phyloP scores from a whole-genome alignment of 1,139 yeast genomes.

The Pichiaceae sp. region DNA sequence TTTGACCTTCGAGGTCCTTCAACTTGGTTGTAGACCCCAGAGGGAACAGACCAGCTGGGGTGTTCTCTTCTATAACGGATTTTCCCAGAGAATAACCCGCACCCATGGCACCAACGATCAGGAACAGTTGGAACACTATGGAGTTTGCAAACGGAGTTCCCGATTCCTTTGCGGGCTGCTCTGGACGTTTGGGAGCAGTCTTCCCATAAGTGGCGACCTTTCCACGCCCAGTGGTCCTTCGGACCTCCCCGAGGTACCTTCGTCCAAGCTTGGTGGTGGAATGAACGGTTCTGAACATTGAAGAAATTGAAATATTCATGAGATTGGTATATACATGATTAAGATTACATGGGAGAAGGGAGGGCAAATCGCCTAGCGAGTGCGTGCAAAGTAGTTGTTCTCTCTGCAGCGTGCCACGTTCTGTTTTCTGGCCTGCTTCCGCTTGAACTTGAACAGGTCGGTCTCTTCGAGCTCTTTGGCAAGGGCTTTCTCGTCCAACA shows the following conservation, averaged over 20 bases:
- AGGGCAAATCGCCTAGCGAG: neutral
- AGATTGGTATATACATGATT: too few relatives aligned
- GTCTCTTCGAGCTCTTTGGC: slow-evolving; percentile 39
- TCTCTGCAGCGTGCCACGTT: slow-evolving; percentile 68
- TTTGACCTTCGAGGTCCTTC: slow-evolving; percentile 19
- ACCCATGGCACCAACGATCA: slow-evolving; percentile 23
- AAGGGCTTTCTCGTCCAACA: slow-evolving; percentile 56
- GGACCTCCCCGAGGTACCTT: too few relatives aligned
- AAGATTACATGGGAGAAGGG: neutral
- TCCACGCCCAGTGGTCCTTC: too few relatives aligned
- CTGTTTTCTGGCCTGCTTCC: slow-evolving; percentile 55
- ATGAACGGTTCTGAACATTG: too few relatives aligned
- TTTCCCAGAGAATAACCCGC: slow-evolving; percentile 24
- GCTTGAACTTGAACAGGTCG: slow-evolving; percentile 62
- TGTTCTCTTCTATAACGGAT: slow-evolving; percentile 14
- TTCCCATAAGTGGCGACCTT: too few relatives aligned
- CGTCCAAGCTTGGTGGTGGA: too few relatives aligned
- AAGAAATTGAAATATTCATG: too few relatives aligned
- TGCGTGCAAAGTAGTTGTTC: slow-evolving; percentile 64
- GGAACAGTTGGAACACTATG: slow-evolving; percentile 21
- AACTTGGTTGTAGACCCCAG: slow-evolving; percentile 15
- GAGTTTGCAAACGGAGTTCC: slow-evolving; percentile 19
- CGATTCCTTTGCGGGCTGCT: slow-evolving; percentile 10
- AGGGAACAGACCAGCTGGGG: slow-evolving; percentile 22
- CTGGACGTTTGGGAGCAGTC: too few relatives aligned